These are phyloP conservation scores for Melocanna baccifera DNA, from an alignment of 176 grass and related monocot genomes.

Conservation along the genomic window DNA sequence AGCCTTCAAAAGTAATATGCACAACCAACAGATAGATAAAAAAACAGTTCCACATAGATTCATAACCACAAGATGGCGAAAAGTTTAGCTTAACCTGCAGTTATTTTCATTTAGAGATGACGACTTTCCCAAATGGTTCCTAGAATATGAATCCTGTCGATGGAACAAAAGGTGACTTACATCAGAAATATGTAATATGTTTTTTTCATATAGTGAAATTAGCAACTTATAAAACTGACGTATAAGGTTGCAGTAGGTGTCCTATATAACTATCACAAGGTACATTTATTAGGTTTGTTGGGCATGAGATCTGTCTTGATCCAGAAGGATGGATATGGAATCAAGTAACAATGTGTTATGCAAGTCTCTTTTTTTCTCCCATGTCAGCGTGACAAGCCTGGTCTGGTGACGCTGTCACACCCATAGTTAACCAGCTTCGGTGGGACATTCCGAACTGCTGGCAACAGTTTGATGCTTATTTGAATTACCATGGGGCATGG, in stretches of 20 bases:
- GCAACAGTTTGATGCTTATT: background rate
- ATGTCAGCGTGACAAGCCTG: background rate
- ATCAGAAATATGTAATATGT: constrained; percentile 3
- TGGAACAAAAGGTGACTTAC: background rate
- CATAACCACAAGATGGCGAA: constrained; percentile 11
- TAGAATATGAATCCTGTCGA: constrained; percentile 57
- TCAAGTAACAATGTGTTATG: background rate
- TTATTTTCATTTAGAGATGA: constrained; percentile 44
- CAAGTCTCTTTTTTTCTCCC: background rate
- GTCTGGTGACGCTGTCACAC: background rate
- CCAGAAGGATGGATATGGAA: background rate
- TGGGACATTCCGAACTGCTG: background rate
- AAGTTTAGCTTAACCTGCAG: constrained; percentile 45
- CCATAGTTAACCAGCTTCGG: background rate
- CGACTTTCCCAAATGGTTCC: constrained; percentile 48
- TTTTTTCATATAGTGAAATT: constrained; percentile 23
- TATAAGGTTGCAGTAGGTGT: background rate
- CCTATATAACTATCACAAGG: background rate
- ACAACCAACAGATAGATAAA: background rate
- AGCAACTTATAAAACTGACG: background rate
- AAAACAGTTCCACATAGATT: background rate
- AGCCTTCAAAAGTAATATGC: background rate
- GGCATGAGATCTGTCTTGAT: background rate
- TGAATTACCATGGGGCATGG: background rate
- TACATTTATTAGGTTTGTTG: background rate